Percentiles rank a stretch among this genome's conserved stretches.
Evolutionary conservation across 306 rosid genomes (phyloP).

Genomic region (Cucurbita moschata): DNA sequence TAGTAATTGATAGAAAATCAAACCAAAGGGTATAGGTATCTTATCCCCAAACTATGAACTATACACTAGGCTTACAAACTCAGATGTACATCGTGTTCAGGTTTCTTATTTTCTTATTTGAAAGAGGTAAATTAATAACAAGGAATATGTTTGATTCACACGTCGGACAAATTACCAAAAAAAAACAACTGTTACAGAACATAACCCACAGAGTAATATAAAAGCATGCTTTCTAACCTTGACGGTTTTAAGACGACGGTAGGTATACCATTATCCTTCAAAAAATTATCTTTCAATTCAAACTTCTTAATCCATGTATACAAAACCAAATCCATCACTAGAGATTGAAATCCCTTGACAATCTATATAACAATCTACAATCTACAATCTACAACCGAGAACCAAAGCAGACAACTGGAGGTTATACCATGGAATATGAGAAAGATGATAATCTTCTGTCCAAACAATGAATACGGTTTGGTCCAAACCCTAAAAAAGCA

Average conservation of each 20-base stretch:
- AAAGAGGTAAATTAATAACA: background rate
- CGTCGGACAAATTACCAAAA: background rate
- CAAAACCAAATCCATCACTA: background rate
- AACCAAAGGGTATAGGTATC: no score
- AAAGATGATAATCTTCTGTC: background rate
- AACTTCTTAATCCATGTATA: background rate
- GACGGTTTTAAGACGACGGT: background rate
- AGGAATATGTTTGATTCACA: background rate
- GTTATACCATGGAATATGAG: background rate
- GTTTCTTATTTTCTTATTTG: background rate
- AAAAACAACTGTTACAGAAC: background rate
- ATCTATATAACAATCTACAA: background rate
- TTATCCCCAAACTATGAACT: no score
- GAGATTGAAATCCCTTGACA: background rate
- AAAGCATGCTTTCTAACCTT: background rate
- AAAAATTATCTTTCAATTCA: background rate
- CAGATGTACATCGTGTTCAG: background rate
- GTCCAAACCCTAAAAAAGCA: background rate
- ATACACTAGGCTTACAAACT: background rate
- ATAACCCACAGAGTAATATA: background rate
- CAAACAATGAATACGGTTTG: background rate
- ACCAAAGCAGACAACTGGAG: background rate
- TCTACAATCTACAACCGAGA: background rate
- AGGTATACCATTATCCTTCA: background rate
- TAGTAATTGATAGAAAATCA: no score